Evolutionary conservation across 1,284 basidiomycete species (phyloP).

Genomic region (Vanrija sp.): DNA sequence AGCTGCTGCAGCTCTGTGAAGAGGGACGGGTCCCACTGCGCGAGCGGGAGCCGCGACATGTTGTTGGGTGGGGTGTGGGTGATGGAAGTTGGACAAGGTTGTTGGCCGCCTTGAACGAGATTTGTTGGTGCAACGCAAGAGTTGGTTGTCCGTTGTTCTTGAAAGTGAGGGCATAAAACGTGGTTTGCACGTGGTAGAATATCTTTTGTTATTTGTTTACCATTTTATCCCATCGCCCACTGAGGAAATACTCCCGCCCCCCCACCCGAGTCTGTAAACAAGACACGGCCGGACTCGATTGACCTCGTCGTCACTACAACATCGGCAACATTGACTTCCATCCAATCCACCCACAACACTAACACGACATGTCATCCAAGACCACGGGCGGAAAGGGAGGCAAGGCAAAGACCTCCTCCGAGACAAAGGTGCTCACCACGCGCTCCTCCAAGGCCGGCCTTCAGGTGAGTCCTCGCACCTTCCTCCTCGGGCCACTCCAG

Average conservation of each 20-base stretch:
- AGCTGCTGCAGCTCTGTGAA: constrained; percentile 39
- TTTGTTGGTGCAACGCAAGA: constrained; percentile 3
- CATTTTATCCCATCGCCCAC: background rate
- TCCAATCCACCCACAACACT: constrained; percentile 13
- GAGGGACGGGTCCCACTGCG: constrained; percentile 38
- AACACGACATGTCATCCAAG: constrained; percentile 41
- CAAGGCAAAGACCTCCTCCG: constrained; percentile 50
- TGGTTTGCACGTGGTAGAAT: background rate
- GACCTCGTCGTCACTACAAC: constrained; percentile 10
- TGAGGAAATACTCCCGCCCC: background rate
- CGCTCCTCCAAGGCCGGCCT: constrained; percentile 77
- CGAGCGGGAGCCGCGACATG: constrained; percentile 28
- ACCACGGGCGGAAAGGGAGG: constrained; percentile 51
- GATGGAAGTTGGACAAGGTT: background rate
- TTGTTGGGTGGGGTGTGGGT: background rate
- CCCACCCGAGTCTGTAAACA: background rate
- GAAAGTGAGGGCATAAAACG: background rate
- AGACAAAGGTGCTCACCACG: constrained; percentile 57
- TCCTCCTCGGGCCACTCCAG: background rate
- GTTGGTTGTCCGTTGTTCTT: constrained; percentile 1
- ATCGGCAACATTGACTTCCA: constrained; percentile 3
- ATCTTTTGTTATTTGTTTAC: background rate
- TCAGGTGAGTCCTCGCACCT: constrained; percentile 57
- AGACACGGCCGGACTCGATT: background rate
- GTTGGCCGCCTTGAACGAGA: constrained; percentile 1